phyloP scores from a whole-genome alignment of 805 yeast species.

The Suhomyces prunicola region DNA sequence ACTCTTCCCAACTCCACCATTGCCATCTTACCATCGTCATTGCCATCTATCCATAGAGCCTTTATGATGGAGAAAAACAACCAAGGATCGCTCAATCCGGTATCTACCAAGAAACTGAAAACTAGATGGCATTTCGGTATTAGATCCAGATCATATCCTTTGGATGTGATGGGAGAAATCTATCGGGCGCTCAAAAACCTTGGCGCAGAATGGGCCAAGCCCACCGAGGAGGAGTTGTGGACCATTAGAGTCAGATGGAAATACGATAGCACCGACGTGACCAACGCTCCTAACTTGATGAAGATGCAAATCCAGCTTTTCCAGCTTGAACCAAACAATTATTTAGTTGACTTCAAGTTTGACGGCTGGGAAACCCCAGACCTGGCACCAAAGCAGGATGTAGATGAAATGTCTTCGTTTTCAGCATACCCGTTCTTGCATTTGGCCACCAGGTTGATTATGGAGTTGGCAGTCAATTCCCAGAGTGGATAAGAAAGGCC shows the following conservation, averaged over 20 bases:
- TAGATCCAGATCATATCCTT: constrained; percentile 90
- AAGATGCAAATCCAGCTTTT: constrained; percentile 96
- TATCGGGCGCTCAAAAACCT: constrained; percentile 88
- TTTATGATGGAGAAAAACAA: constrained; percentile 64
- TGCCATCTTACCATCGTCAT: constrained; percentile 87
- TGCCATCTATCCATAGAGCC: constrained; percentile 93
- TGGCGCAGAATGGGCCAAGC: constrained; percentile 97
- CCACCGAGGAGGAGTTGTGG: constrained; percentile 94
- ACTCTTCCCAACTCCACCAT: constrained; percentile 73
- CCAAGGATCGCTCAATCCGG: constrained; percentile 42
- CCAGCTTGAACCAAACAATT: constrained; percentile 93
- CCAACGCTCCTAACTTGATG: constrained; percentile 70
- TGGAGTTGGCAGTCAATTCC: constrained; percentile 95
- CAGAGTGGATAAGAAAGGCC: constrained; percentile 41
- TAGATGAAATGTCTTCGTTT: constrained; percentile 81
- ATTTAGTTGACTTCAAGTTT: constrained; percentile 93
- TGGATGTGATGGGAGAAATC: constrained; percentile 98
- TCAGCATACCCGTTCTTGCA: constrained; percentile 95
- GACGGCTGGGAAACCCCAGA: constrained; percentile 86
- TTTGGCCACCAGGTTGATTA: constrained; percentile 84
- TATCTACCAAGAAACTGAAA: constrained; percentile 77
- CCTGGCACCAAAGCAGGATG: constrained; percentile 32
- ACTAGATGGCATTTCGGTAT: constrained; percentile 99
- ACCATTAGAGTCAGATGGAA: constrained; percentile 94
- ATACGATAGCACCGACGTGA: constrained; percentile 41